Percentiles rank a stretch among this genome's conserved stretches.
Evolutionary conservation across 1,139 yeast species (phyloP).

Genomic region (Taphrina confusa): DNA sequence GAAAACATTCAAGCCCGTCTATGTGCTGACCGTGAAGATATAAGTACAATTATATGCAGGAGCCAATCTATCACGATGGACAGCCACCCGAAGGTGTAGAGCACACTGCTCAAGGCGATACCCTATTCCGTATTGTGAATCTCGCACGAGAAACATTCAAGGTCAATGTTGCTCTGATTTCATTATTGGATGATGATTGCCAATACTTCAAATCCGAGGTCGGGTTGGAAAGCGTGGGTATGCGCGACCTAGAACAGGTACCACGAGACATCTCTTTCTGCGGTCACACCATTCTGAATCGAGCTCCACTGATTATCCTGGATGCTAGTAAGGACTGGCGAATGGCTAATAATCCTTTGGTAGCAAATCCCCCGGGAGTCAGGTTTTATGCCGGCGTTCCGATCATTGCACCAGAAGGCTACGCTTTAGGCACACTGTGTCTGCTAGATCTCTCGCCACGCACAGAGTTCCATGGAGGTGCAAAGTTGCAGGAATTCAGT

Average conservation of each 20-base stretch:
- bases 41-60: constrained; percentile 20
- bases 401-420: constrained; percentile 37
- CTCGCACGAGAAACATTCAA: constrained; percentile 31
- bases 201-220: constrained; percentile 35
- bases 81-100: constrained; percentile 19
- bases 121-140: constrained; percentile 32
- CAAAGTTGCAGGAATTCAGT: constrained; percentile 38
- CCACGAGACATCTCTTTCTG: constrained; percentile 39
- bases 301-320: constrained; percentile 39
- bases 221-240: constrained; percentile 22
- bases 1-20: not conserved
- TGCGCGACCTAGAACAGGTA: constrained; percentile 30
- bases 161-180: constrained; percentile 27
- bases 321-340: constrained; percentile 40
- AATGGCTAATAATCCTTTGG: constrained; percentile 39
- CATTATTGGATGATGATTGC: constrained; percentile 29
- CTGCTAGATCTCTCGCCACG: constrained; percentile 38
- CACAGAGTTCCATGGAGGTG: constrained; percentile 31
- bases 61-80: constrained; percentile 28
- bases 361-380: constrained; percentile 37
- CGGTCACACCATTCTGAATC: constrained; percentile 38
- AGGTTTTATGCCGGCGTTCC: constrained; percentile 41
- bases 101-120: constrained; percentile 20
- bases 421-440: constrained; percentile 40
- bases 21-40: constrained; percentile 8